Base-by-base conservation (phyloP, 306 rosid species). In the Acacia acuminata region DNA sequence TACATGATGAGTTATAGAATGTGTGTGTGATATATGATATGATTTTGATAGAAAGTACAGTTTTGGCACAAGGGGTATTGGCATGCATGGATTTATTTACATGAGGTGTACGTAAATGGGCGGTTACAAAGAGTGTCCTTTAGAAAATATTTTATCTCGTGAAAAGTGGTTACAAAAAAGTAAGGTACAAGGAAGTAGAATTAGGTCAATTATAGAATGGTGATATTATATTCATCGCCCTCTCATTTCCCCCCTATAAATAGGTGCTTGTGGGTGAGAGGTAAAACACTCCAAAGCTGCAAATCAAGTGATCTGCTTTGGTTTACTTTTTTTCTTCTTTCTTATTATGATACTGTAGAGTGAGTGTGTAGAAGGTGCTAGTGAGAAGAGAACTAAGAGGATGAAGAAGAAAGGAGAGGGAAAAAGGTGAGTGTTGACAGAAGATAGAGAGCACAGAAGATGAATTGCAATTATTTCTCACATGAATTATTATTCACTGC, bases 391-490 rank as follows among this genome's bases (percentile, higher is more conserved):
- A 36, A 40, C 8, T 58, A 55, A 45, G 61, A 56, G 76, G 63
- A 19, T 5, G 51, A 60, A 64, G 56, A 43, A 53, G 74, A 77
- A 4, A 19, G 34, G 15, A 22, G 74, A 79, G 56, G 76, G 45
- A 80, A 80, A 58, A 70, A 72, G 58, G 73, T 36, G 73, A 43
- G 53, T 84, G 98, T 92, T 95, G 99, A 95, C 98, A 93, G 99
- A 95, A 95, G 99, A 95, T 95, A 95, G 99, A 95, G 99, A 90
- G 98, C 99, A 95, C 99, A 72, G 89, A 95, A 48, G 89, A 78
- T 88, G 84, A 83, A 81, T 51, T 83, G 89, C 91, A 77, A 20
- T n/a, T 6, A n/a, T 16, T 1, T 51, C 51, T 19, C 3, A 77
- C 20, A 36, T 51, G 77, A 45, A 79, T 48, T 10, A 25, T 14